Evolutionary conservation across 78 protist species (phyloP).

Genomic region (Guillardia theta): DNA sequence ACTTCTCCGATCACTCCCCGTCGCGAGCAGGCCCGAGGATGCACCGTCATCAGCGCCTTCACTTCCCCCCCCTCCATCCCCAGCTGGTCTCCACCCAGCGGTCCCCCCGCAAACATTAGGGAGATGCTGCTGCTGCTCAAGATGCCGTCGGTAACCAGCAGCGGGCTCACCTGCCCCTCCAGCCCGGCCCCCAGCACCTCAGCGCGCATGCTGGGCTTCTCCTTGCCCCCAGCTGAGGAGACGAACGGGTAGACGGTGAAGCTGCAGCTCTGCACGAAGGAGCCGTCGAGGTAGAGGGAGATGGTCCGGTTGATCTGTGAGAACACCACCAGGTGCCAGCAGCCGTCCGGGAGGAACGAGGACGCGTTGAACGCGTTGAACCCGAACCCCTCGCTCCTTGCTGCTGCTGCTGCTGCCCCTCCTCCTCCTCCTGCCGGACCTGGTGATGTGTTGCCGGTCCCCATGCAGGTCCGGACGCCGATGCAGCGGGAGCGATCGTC

Average conservation of each 20-base stretch:
- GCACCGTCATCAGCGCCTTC: too few relatives aligned
- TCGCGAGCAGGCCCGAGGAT: too few relatives aligned
- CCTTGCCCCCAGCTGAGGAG: not conserved
- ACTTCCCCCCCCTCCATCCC: not conserved
- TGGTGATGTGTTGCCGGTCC: too few relatives aligned
- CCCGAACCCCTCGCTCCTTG: not conserved
- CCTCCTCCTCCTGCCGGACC: too few relatives aligned
- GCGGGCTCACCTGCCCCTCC: not conserved
- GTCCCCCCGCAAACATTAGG: not conserved
- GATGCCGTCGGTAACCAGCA: not conserved
- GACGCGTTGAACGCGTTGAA: constrained; percentile 12
- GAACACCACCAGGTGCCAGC: constrained; percentile 8
- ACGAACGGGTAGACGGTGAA: not conserved
- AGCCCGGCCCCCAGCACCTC: too few relatives aligned
- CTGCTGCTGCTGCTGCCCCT: not conserved
- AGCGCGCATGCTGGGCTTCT: not conserved
- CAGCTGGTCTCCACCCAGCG: not conserved
- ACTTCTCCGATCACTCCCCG: too few relatives aligned
- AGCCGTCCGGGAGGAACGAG: not conserved
- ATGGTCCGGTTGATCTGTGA: not conserved
- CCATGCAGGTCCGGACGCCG: not conserved
- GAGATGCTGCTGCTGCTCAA: not conserved
- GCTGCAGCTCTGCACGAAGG: constrained; percentile 25
- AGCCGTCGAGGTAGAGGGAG: constrained; percentile 30
- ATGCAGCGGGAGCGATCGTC: not conserved